Base-by-base conservation (phyloP, 371 early-diverging fungal genomes). In the Smittium culicis region DNA sequence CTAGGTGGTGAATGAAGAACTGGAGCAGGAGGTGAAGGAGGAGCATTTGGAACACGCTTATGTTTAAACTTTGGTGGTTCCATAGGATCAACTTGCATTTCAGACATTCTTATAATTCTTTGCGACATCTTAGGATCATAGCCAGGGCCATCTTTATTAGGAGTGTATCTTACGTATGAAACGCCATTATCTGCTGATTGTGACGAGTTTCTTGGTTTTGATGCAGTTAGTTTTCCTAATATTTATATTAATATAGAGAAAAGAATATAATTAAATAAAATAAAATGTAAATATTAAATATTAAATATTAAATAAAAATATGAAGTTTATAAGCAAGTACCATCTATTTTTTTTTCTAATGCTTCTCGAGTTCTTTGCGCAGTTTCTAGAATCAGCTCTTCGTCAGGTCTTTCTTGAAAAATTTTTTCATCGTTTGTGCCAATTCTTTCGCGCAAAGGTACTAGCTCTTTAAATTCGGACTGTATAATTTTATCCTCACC, bases 1-100 rank as follows among this genome's bases (percentile, higher is more conserved):
- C 96, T 88, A 25, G 97, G 94, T 54, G 98, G 98, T 30, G 96
- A 94, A 71, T 96, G 97, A 81, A 98, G 80, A 17, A 96, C 94
- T 1, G 98, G 96, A 29, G 94, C 90, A 1, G 96, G 97, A 20
- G 96, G 95, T 11, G 93, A 92, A 11, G 91, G 89, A 17, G 95
- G 90, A 11, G 75, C 86, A 16, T 87, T 81, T 33, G 96, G 94
- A 16, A 93, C 83, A 74, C 93, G 93, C 75, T 93, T 94, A 73
- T 88, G 89, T 69, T 88, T 85, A 76, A 92, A 91, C 68, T 84
- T 86, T 24, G 97, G 89, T 55, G 98, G 98, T 67, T 90, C 96
- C 85, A 98, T 83, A 24, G 98, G 98, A 73, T 98, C 98, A 1
- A 86, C 82, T 25, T 94, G 96, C 68, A 93, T 92, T 67, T 96